These are phyloP conservation scores for Ophiostoma sp. DNA, from an alignment of 2,329 filamentous ascomycete genomes.

Conservation along the genomic window DNA sequence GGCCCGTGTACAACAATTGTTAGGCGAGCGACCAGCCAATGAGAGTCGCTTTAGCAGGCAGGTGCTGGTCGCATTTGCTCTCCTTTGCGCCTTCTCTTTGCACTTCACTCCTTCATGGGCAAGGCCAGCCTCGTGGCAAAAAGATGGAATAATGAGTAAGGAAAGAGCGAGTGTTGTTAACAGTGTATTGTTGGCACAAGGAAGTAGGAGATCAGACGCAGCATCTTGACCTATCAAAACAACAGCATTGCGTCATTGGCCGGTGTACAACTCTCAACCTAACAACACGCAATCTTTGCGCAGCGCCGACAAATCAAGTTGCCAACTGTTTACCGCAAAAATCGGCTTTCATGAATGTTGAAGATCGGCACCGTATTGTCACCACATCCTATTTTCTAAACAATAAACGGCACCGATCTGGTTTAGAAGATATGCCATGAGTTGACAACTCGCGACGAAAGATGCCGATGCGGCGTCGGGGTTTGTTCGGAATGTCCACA, in stretches of 20 bases:
- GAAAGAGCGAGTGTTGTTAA: neutral
- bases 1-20: neutral
- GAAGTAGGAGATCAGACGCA: too few species aligned
- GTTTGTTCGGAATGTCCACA: neutral
- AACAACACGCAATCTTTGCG: neutral
- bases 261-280: neutral
- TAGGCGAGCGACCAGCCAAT: neutral
- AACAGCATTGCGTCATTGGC: neutral
- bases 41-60: neutral
- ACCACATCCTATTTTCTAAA: neutral
- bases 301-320: neutral
- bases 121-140: neutral
- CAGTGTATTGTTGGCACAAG: neutral
- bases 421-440: neutral
- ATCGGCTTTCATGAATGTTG: neutral
- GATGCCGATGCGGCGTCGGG: constrained; percentile 8
- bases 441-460: neutral
- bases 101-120: neutral
- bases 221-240: neutral
- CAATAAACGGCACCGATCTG: neutral
- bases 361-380: neutral
- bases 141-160: neutral
- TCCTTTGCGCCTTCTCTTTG: neutral
- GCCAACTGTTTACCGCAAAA: neutral
- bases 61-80: constrained; percentile 6